Base-by-base conservation (phyloP, 1,284 basidiomycete species). In the Cryptococcus floricola region DNA sequence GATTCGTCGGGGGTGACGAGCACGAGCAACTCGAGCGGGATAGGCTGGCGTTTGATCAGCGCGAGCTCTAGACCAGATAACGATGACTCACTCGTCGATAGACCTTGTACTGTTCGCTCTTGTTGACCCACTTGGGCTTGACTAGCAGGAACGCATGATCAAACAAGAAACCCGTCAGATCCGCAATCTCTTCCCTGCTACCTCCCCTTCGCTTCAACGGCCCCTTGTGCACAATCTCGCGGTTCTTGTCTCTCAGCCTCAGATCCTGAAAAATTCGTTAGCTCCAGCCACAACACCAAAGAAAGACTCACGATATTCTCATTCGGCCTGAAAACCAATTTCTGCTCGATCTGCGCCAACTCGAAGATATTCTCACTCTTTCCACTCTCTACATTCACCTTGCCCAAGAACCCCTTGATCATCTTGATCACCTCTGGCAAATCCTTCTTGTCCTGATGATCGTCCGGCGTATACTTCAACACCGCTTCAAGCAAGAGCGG, bases 81-180 rank as follows among this genome's bases (percentile, higher is more conserved):
- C 9, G 39, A 45, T 13, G 1, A 80, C 87, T 72, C 70, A 94
- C 91, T 66, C 89, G 85, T 64, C 93, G 87, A 73, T 96, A 96
- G 23, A 98, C 95, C 73, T 92, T 92, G 77, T 86, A 88, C 68
- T 94, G 89, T 65, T 98, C 94, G 55, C 87, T 86, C 76, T 95
- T 94, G 76, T 88, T 89, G 50, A 80, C 87, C 70, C 76, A 89
- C 73, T 85, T 94, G 67, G 87, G 84, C 80, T 98, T 98, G 63
- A 91, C 93, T 83, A 98, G 91, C 46, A 99, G 80, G 52, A 99
- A 79, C 0, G 94, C 94, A 77, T 99, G 95, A 74, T 98, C 96
- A 70, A 99, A 97, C 64, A 98, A 79, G 80, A 96, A 97, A 5
- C 96, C 88, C 66, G 92, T 85, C 53, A 98, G 80, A 73, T 98